phyloP scores from a whole-genome alignment of 768 basidiomycete species.

The Paxillus involutus region DNA sequence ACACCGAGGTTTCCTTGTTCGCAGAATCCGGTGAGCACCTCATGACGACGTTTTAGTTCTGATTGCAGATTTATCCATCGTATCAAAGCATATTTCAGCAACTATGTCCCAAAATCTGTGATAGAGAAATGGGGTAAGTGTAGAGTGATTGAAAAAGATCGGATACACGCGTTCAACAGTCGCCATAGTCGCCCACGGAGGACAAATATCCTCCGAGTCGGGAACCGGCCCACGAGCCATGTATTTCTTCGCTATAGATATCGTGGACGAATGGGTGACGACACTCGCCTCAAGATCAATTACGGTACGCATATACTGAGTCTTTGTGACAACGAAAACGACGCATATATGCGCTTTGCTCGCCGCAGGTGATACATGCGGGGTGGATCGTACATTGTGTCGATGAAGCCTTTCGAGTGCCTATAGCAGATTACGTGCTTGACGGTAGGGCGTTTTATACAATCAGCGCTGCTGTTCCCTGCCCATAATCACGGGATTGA shows the following conservation, averaged over 20 bases:
- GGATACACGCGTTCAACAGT: background rate
- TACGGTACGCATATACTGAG: conserved; percentile 20
- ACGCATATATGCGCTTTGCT: background rate
- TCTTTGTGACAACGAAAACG: background rate
- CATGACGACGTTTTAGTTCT: background rate
- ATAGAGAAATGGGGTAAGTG: conserved; percentile 26
- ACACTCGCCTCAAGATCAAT: conserved; percentile 28
- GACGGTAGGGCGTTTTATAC: conserved; percentile 24
- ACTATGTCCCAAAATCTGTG: conserved; percentile 18
- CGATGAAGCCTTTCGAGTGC: conserved; percentile 22
- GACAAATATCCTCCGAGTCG: conserved; percentile 14
- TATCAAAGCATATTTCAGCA: conserved; percentile 29
- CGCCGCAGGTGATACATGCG: conserved; percentile 28
- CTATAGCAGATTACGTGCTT: conserved; percentile 28
- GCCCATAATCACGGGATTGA: no score
- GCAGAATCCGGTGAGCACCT: conserved; percentile 22
- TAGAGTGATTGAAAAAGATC: background rate
- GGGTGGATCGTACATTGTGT: conserved; percentile 32
- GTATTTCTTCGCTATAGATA: conserved; percentile 32
- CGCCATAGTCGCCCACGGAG: conserved; percentile 23
- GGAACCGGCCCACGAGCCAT: conserved; percentile 12
- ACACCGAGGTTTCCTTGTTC: conserved; percentile 10
- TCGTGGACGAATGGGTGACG: conserved; percentile 26
- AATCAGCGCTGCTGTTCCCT: background rate
- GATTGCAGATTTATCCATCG: background rate